Evolutionary conservation across 495 filamentous ascomycete genomes (phyloP).

Genomic region (Lophiotrema nucula): DNA sequence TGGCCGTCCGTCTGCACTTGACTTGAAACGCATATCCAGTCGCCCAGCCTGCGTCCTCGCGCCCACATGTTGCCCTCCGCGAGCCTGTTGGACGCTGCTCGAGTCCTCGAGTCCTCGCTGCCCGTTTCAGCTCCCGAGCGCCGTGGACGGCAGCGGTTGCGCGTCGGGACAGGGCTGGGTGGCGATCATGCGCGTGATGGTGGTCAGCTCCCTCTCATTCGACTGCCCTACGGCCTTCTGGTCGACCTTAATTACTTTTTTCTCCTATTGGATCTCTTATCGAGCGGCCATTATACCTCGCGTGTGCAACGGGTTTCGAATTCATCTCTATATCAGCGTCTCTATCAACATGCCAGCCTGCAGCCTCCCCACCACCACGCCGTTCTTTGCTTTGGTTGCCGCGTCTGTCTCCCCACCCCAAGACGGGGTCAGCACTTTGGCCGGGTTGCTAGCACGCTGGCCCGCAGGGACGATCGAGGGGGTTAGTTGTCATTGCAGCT

Average conservation of each 20-base stretch:
- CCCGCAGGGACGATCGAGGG: constrained; percentile 9
- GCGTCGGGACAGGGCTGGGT: background rate
- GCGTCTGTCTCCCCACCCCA: constrained; percentile 6
- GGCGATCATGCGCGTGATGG: constrained; percentile 16
- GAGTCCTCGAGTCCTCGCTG: background rate
- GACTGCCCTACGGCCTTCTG: constrained; percentile 24
- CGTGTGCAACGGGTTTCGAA: background rate
- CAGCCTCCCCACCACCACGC: background rate
- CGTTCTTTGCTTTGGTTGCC: too few relatives aligned
- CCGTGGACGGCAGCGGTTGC: too few relatives aligned
- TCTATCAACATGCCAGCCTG: background rate
- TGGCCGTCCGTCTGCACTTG: too few relatives aligned
- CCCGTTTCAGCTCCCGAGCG: background rate
- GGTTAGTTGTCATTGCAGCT: constrained; percentile 36
- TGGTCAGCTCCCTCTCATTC: constrained; percentile 18
- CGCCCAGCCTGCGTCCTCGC: too few relatives aligned
- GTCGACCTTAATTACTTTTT: constrained; percentile 15
- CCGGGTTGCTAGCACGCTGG: constrained; percentile 4
- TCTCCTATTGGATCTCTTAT: constrained; percentile 30
- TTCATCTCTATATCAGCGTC: background rate
- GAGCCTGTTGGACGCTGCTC: too few relatives aligned
- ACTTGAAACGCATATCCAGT: too few relatives aligned
- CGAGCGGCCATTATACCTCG: too few relatives aligned
- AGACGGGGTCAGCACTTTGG: constrained; percentile 1
- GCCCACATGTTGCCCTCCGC: too few relatives aligned